phyloP scores from a whole-genome alignment of 768 basidiomycete species.

The Asterophora parasitica region DNA sequence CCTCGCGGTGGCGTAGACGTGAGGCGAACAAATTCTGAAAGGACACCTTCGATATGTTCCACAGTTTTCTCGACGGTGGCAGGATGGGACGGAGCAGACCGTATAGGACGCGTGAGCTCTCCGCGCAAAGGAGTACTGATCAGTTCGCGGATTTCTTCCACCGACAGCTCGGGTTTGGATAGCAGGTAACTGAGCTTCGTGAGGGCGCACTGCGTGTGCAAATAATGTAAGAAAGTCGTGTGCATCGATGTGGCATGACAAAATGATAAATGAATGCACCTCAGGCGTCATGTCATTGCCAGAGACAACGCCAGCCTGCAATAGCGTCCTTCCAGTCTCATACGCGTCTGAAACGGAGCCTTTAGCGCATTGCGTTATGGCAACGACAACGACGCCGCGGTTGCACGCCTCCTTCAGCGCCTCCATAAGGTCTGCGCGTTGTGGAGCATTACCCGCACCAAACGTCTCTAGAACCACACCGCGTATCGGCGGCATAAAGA shows the following conservation, averaged over 20 bases:
- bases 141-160: slow-evolving; percentile 65
- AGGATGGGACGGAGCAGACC: slow-evolving; percentile 38
- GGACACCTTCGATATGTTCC: slow-evolving; percentile 57
- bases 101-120: slow-evolving; percentile 65
- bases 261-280: too few relatives aligned
- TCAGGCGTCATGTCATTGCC: slow-evolving; percentile 97
- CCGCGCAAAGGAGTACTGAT: slow-evolving; percentile 80
- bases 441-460: slow-evolving; percentile 91
- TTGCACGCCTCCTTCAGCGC: slow-evolving; percentile 78
- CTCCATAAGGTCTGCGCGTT: slow-evolving; percentile 68
- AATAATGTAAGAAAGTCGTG: not conserved
- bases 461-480: slow-evolving; percentile 90
- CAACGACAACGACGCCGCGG: slow-evolving; percentile 82
- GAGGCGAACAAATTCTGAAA: slow-evolving; percentile 67
- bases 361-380: slow-evolving; percentile 86
- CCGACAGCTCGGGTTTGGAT: slow-evolving; percentile 74
- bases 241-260: not conserved
- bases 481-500: slow-evolving; percentile 65
- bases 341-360: slow-evolving; percentile 85
- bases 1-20: slow-evolving; percentile 34
- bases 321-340: slow-evolving; percentile 68
- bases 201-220: slow-evolving; percentile 65
- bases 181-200: slow-evolving; percentile 88
- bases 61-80: slow-evolving; percentile 42
- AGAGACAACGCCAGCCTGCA: slow-evolving; percentile 72